Evolutionary conservation across 257 asterid genomes (phyloP), one percentile per base, ranked within the genome.

Genomic region (Lycium ferocissimum): DNA sequence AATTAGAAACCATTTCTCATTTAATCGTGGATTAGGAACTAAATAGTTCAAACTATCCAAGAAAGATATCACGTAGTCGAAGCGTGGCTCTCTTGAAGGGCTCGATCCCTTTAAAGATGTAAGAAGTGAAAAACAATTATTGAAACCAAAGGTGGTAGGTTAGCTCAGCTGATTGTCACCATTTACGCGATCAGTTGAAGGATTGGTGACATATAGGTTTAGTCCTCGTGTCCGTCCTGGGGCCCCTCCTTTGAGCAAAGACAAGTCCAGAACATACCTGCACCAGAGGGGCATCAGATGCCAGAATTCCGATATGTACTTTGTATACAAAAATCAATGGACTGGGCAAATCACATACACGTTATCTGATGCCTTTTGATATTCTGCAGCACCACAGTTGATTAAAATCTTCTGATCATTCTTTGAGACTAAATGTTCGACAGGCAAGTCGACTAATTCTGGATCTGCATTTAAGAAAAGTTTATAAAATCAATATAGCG

Each of bases 201-300:
- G 86, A 51, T 87, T 81, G n/a, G 63, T 53, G 9, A 88, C 81
- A 53, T 62, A 59, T 53, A 95, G 20, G 6, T 78, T 82, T 45
- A 95, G 91, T 18, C 97, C 97, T 89, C 99, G 91, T 13, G 99
- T 95, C 81, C 98, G 91, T 67, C 94, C 97, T 2, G 97, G 99
- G 2, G 97, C 95, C 85, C 98, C 98, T 51, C 98, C 98, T 84
- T 90, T 90, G 45, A 92, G 87, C 22, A 94, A 86, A 79, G 95
- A 88, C 13, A 94, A 83, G 82, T 95, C 95, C 71, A 95, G 88
- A 88, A 88, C 86, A 87, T 89, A 81, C 93, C 99, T 95, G 88
- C 87, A 90, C 5, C 63, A 81, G 81, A 62, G 35, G 14, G 11
- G 33, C 33, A 35, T 49, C 40, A 45, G 7, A 66, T 85, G 63